Base-by-base conservation (phyloP, 2,329 filamentous ascomycete genomes). In the Fusarium sp. region DNA sequence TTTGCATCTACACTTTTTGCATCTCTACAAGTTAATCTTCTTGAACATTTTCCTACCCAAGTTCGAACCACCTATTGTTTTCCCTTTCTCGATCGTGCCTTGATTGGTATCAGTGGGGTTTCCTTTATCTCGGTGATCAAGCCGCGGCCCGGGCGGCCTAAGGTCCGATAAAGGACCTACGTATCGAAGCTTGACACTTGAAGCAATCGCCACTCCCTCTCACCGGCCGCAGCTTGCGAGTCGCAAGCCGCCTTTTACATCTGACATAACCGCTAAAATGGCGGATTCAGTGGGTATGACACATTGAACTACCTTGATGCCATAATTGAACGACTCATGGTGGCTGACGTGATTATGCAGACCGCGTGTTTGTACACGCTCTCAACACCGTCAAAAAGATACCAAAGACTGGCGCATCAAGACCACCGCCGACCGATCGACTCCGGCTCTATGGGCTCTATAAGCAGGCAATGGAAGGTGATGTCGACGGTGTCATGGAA, bases 311-410 rank as follows among this genome's bases (percentile, higher is more conserved):
- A 32, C 19, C 19, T 19, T 19, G 19, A n/a, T 23, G 11, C 15
- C 19, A 23, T 25, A 13, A 23, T 35, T 49, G 5, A 9, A 33
- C 47, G 38, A 23, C 29, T 49, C 35, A 35, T 52, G 33, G 46
- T 63, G 41, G 62, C 58, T 65, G 62, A 65, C 54, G 39, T 66
- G 62, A 51, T 56, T 33, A 33, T 49, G 35, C 70, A 98, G 95
- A 99, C 80, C 90, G 95, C 78, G 95, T 99, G 73, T 99, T 99
- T 77, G 94, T 96, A 76, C 94, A 99, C 86, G 95, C 95, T 66
- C 90, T 99, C 77, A 97, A 97, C 79, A 98, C 95, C 21, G 94
- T 99, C 71, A 97, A 97, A 78, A 96, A 96, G 78, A 96, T 99
- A 69, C 91, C 91, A 69, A 94, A 95, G 73, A 97, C 93, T 15